phyloP scores from a whole-genome alignment of 371 early-diverging fungal genomes.

The Apophysomyces sp. region DNA sequence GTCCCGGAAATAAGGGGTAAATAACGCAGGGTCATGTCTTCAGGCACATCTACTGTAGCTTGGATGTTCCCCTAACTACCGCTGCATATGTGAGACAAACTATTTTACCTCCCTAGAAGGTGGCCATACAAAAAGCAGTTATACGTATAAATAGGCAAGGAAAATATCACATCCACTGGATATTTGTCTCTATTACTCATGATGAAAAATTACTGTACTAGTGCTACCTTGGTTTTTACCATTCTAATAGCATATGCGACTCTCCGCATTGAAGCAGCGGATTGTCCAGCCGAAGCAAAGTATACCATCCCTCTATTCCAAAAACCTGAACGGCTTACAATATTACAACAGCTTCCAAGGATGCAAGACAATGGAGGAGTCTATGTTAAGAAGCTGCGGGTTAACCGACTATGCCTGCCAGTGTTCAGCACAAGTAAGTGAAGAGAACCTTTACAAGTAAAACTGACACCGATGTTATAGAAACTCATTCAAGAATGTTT shows the following conservation, averaged over 20 bases:
- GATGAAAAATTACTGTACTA: background rate
- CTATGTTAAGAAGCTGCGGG: conserved; percentile 14
- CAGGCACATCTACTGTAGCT: no score
- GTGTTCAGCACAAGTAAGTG: conserved; percentile 27
- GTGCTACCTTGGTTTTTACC: background rate
- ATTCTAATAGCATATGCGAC: background rate
- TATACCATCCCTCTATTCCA: conserved; percentile 6
- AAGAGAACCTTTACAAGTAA: background rate
- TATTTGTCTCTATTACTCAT: background rate
- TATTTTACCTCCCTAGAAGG: no score
- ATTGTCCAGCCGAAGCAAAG: conserved; percentile 36
- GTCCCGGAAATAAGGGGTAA: no score
- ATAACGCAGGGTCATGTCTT: no score
- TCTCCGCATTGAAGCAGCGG: background rate
- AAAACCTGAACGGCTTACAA: background rate
- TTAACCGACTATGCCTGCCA: conserved; percentile 29
- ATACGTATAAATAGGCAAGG: no score
- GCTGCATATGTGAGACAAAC: no score
- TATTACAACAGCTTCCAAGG: conserved; percentile 23
- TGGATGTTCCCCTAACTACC: no score
- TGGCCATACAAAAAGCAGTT: no score
- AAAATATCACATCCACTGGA: no score
- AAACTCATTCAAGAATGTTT: conserved; percentile 29
- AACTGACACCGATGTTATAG: background rate
- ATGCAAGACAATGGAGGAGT: conserved; percentile 24